phyloP scores from a whole-genome alignment of 2,329 filamentous ascomycete species.

The Phaeosphaeria sp. region DNA sequence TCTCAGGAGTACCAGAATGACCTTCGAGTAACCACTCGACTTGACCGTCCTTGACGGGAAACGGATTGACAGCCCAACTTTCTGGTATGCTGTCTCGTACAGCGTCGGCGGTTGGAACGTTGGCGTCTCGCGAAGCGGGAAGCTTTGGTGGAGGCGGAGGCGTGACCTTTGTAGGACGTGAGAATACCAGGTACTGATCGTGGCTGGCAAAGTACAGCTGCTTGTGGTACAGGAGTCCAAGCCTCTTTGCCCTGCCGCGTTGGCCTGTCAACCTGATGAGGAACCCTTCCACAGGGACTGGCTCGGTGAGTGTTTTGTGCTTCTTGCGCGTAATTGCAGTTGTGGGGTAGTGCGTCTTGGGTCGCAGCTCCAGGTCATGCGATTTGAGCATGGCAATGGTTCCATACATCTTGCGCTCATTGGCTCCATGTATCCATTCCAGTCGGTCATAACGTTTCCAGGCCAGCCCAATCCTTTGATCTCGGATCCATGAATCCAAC shows the following conservation, averaged over 20 bases:
- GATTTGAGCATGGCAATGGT: conserved; percentile 71
- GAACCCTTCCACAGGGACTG: conserved; percentile 70
- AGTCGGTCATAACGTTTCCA: conserved; percentile 74
- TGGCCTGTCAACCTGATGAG: conserved; percentile 70
- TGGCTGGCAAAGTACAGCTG: conserved; percentile 70
- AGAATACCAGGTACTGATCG: conserved; percentile 69
- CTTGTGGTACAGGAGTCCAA: conserved; percentile 70
- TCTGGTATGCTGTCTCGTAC: conserved; percentile 65
- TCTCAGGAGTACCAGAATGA: conserved; percentile 50
- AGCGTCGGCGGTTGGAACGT: conserved; percentile 61
- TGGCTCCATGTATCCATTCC: conserved; percentile 71
- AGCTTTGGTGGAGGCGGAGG: conserved; percentile 66
- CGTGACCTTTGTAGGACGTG: conserved; percentile 63
- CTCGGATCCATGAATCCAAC: conserved; percentile 64
- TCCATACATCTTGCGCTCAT: conserved; percentile 73
- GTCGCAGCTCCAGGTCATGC: conserved; percentile 70
- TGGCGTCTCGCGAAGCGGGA: conserved; percentile 50
- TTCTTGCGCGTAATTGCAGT: conserved; percentile 50
- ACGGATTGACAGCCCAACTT: conserved; percentile 68
- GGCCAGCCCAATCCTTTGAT: conserved; percentile 67
- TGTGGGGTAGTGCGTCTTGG: conserved; percentile 70
- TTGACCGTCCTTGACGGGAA: conserved; percentile 59
- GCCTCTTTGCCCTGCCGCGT: conserved; percentile 62
- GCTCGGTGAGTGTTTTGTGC: conserved; percentile 60
- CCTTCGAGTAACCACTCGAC: conserved; percentile 64